Evolutionary conservation across 805 yeast genomes (phyloP).

Genomic region (Sporopachydermia lactativora): DNA sequence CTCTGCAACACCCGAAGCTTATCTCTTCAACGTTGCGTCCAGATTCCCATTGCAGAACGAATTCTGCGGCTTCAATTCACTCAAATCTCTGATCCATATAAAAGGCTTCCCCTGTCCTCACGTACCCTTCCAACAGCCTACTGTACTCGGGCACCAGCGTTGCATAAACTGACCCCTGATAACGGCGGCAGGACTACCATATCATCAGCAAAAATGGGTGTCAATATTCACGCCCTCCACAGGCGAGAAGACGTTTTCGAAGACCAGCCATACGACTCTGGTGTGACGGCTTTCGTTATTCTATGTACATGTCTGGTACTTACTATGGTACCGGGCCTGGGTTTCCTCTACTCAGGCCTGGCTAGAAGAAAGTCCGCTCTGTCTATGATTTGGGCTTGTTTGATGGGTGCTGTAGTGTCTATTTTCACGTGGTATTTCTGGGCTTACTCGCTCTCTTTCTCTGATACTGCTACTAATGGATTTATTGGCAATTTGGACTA

Average conservation of each 20-base stretch:
- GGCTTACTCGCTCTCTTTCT: constrained; percentile 93
- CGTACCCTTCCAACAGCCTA: no score
- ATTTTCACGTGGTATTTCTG: constrained; percentile 93
- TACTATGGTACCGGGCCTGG: constrained; percentile 92
- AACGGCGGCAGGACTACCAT: no score
- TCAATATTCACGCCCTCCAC: background rate
- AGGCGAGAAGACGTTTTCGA: background rate
- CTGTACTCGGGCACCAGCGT: no score
- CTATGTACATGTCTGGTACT: constrained; percentile 43
- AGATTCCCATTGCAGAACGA: no score
- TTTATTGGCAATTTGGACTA: constrained; percentile 79
- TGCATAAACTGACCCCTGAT: no score
- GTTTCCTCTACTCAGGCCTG: constrained; percentile 81
- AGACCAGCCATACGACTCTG: constrained; percentile 18
- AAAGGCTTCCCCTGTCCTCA: no score
- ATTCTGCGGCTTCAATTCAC: no score
- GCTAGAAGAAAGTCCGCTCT: constrained; percentile 85
- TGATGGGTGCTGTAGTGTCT: constrained; percentile 60
- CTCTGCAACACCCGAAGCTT: no score
- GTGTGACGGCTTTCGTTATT: constrained; percentile 22
- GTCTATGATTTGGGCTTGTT: constrained; percentile 69
- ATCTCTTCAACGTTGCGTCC: no score
- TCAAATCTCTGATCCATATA: no score
- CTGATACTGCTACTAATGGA: constrained; percentile 62
- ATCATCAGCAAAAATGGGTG: background rate